These are phyloP conservation scores for Neostapfia colusana DNA, from an alignment of 176 grass and related monocot genomes.

Conservation along the genomic window DNA sequence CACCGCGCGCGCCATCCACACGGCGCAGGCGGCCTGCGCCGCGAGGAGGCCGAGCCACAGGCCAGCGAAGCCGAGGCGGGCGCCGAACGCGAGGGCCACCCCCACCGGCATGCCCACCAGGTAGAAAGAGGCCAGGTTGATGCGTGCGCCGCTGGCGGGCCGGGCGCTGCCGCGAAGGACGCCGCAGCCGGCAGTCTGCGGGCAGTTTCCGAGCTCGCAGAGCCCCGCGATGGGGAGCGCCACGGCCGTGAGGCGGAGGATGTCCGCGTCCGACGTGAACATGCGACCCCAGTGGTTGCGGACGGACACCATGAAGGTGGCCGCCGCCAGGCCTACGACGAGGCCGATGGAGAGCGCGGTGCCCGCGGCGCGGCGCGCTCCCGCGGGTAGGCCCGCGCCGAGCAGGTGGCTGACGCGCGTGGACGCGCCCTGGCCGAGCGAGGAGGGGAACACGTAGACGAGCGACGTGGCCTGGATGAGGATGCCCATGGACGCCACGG, in stretches of 20 bases:
- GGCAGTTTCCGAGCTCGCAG: slow-evolving; percentile 97
- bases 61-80: slow-evolving; percentile 70
- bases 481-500: slow-evolving; percentile 97
- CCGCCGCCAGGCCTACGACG: slow-evolving; percentile 51
- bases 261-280: slow-evolving; percentile 77
- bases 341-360: slow-evolving; percentile 54
- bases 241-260: slow-evolving; percentile 62
- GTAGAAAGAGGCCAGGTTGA: slow-evolving; percentile 95
- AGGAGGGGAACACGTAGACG: slow-evolving; percentile 86
- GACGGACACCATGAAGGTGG: slow-evolving; percentile 72
- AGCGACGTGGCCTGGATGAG: slow-evolving; percentile 94
- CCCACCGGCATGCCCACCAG: slow-evolving; percentile 96
- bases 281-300: slow-evolving; percentile 66
- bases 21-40: slow-evolving; percentile 76
- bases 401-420: slow-evolving; percentile 86
- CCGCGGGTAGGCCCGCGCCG: slow-evolving; percentile 52
- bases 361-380: slow-evolving; percentile 55
- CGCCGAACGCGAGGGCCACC: slow-evolving; percentile 59
- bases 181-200: slow-evolving; percentile 89
- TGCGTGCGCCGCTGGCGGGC: slow-evolving; percentile 67
- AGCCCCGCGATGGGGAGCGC: slow-evolving; percentile 92
- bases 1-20: slow-evolving; percentile 67
- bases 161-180: slow-evolving; percentile 83
- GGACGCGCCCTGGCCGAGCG: slow-evolving; percentile 83
- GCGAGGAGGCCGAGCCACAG: slow-evolving; percentile 92